Evolutionary conservation across 768 basidiomycete species (phyloP), one percentile per base, ranked within the genome.

Genomic region (Phylloporus rhodoxanthus): DNA sequence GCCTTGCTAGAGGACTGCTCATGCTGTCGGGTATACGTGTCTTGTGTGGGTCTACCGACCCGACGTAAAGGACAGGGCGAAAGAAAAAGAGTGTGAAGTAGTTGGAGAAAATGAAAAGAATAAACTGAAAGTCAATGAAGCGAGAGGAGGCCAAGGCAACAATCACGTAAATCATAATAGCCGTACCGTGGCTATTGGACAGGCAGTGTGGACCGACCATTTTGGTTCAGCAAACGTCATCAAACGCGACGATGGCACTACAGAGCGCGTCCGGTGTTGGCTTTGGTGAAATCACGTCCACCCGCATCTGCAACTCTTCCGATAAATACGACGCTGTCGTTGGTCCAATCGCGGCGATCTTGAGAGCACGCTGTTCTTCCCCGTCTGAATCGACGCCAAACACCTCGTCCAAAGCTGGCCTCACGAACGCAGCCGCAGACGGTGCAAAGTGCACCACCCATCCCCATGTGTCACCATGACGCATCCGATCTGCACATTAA

Each of bases 381-480:
- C 39, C 21, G 39, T 40, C 39, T 8, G 14, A 8, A 21, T 23
- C 21, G 20, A 23, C 21, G 5, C 59, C 39, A 56, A 85, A 82
- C 46, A 72, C 62, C 26, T 71, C 60, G 8, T 61, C 63, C 30
- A 90, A 53, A 10, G 71, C 61, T 2, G 85, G 84, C 7, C 70
- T 63, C 15, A 77, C 81, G 41, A 79, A 76, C 21, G 72, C 73
- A 1, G 85, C 83, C 2, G 78, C 76, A 1, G 87, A 90, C 4
- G 87, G 87, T 0, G 87, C 85, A 57, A 90, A 90, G 60, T 79
- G 79, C 17, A 83, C 78, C 2, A 87, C 77, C 88, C 87, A 90
- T 9, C 62, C 58, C 77, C 81, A 82, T 6, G 21, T 42, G 9
- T 51, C 20, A 11, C 37, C 15, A 9, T 7, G 15, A 10, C n/a